phyloP scores from a whole-genome alignment of 2,329 filamentous ascomycete genomes.

The Penicillium fuscoglaucum region DNA sequence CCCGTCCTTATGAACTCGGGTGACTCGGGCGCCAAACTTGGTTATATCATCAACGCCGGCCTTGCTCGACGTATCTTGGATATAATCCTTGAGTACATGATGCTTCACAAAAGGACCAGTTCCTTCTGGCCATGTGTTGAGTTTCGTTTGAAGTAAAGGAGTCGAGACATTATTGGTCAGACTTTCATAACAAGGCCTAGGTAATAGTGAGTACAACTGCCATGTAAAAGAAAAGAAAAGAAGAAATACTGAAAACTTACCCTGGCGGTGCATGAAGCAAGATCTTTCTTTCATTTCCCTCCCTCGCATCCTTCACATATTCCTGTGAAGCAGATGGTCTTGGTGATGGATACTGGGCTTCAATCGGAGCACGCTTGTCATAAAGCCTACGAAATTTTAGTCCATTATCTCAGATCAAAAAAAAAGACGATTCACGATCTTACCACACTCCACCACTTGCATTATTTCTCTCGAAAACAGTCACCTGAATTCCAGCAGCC shows the following conservation, averaged over 20 bases:
- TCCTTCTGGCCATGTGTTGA: constrained; percentile 58
- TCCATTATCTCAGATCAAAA: background rate
- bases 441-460: constrained; percentile 60
- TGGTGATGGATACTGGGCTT: constrained; percentile 49
- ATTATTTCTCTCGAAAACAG: constrained; percentile 55
- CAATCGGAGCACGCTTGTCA: constrained; percentile 51
- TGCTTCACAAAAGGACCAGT: constrained; percentile 63
- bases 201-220: constrained; percentile 1
- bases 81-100: constrained; percentile 57
- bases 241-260: constrained; percentile 25
- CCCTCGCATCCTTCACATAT: constrained; percentile 19
- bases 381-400: constrained; percentile 44
- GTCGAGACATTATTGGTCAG: constrained; percentile 57
- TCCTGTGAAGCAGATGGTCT: constrained; percentile 39
- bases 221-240: too few species aligned
- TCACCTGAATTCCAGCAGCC: constrained; percentile 49
- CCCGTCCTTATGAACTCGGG: constrained; percentile 50
- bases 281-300: constrained; percentile 17
- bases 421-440: constrained; percentile 12
- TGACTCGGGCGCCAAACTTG: constrained; percentile 61
- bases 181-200: constrained; percentile 54
- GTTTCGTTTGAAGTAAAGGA: constrained; percentile 50
- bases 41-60: constrained; percentile 55
- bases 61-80: constrained; percentile 57
- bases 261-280: constrained; percentile 52